These are phyloP conservation scores for Populus nigra DNA, from an alignment of 345 rosid species.

Conservation along the genomic window DNA sequence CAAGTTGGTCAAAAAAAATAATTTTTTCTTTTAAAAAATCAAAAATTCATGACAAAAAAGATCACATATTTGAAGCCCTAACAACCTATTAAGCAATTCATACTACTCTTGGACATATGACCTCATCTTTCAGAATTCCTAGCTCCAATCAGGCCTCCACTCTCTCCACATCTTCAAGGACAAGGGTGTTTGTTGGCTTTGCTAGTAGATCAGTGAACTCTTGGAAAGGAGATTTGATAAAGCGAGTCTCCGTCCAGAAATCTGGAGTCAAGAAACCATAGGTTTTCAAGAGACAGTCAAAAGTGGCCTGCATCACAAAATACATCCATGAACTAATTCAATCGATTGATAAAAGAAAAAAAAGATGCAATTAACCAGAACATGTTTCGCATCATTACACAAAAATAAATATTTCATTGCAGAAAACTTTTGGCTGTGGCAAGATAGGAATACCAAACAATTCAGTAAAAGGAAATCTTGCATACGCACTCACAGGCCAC, in stretches of 20 bases:
- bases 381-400: background rate
- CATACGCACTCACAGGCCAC: no score
- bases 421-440: background rate
- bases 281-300: constrained; percentile 64
- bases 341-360: background rate
- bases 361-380: background rate
- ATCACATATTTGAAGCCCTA: background rate
- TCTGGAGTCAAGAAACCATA: constrained; percentile 77
- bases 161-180: constrained; percentile 29
- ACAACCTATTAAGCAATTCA: background rate
- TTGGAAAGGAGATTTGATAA: constrained; percentile 56
- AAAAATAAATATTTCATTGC: no score
- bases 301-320: constrained; percentile 48
- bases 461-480: no score
- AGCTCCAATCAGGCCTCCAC: constrained; percentile 24
- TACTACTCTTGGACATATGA: background rate
- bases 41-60: background rate
- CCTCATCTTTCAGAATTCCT: background rate
- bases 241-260: constrained; percentile 66
- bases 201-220: constrained; percentile 54
- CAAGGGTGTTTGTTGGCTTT: constrained; percentile 38
- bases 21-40: background rate
- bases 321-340: background rate
- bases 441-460: no score
- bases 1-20: background rate